Percentiles rank a stretch among this genome's conserved stretches.
phyloP scores from a whole-genome alignment of 768 basidiomycete species.

The Pleurotus cornucopiae region DNA sequence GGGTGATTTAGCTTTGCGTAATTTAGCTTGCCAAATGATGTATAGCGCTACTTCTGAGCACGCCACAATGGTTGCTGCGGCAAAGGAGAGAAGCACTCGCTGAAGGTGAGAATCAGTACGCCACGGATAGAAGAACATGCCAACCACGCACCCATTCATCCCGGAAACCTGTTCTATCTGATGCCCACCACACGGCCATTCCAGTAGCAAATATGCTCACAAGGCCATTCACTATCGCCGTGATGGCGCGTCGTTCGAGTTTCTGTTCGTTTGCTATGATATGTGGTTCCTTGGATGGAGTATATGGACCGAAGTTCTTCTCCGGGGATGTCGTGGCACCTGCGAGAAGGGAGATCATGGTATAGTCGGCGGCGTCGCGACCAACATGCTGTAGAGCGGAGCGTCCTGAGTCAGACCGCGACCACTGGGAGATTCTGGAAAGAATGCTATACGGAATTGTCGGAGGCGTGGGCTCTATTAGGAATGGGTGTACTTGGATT shows the following conservation, averaged over 20 bases:
- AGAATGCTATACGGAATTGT: conserved; percentile 63
- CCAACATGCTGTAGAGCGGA: conserved; percentile 29
- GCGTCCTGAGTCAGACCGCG: conserved; percentile 48
- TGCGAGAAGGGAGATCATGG: conserved; percentile 73
- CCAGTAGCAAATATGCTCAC: conserved; percentile 67
- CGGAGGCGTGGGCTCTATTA: conserved; percentile 30
- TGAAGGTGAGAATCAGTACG: conserved; percentile 17
- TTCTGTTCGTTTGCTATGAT: conserved; percentile 36
- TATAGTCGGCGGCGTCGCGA: conserved; percentile 52
- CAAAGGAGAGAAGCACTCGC: conserved; percentile 61
- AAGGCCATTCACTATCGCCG: conserved; percentile 65
- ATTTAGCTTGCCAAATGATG: conserved; percentile 66
- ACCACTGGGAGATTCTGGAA: conserved; percentile 61
- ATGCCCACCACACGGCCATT: conserved; percentile 70
- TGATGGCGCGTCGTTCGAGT: conserved; percentile 62
- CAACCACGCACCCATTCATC: conserved; percentile 67
- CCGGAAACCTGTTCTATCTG: conserved; percentile 57
- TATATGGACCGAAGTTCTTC: conserved; percentile 56
- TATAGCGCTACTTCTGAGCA: conserved; percentile 66
- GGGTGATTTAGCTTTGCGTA: conserved; percentile 20
- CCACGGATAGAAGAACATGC: background rate
- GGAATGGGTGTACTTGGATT: conserved; percentile 33
- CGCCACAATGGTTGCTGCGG: conserved; percentile 62
- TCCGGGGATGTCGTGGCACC: conserved; percentile 78
- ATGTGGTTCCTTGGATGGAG: conserved; percentile 31